phyloP scores from a whole-genome alignment of 2,329 filamentous ascomycete genomes.

The Aspergillus sojae region DNA sequence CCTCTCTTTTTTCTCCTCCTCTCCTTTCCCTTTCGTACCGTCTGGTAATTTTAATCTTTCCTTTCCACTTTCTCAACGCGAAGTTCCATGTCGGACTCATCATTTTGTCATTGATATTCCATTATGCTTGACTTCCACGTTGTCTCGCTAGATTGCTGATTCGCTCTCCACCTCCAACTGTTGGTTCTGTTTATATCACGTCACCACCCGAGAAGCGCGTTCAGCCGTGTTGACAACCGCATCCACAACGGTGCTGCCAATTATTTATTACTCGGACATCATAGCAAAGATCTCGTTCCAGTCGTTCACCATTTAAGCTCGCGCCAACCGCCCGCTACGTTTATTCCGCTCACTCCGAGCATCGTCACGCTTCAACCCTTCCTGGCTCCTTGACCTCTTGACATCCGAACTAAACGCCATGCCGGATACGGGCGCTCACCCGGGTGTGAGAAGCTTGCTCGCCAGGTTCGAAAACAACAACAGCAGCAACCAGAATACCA shows the following conservation, averaged over 20 bases:
- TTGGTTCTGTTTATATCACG: constrained; percentile 23
- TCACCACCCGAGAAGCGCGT: constrained; percentile 17
- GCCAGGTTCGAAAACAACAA: constrained; percentile 79
- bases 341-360: background rate
- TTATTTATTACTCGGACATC: background rate
- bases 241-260: background rate
- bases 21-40: background rate
- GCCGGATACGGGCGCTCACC: constrained; percentile 28
- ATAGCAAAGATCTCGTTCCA: background rate
- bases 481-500: constrained; percentile 56
- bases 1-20: background rate
- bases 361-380: background rate
- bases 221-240: background rate
- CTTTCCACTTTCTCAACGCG: constrained; percentile 2
- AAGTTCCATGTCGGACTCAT: background rate
- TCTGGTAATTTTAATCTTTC: constrained; percentile 9
- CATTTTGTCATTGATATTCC: constrained; percentile 9
- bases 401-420: constrained; percentile 15
- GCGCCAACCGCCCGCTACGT: background rate
- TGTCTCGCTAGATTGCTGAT: constrained; percentile 9
- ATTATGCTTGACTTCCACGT: constrained; percentile 9
- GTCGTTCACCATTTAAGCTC: background rate
- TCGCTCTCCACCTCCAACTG: constrained; percentile 8
- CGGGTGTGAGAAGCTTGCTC: constrained; percentile 71
- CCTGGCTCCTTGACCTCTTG: background rate